A percentile compares a stretch with the other conserved stretches of the same genome.
These are phyloP conservation scores for Blastobotrys persicus DNA, from an alignment of 1,139 yeast species.

Conservation along the genomic window DNA sequence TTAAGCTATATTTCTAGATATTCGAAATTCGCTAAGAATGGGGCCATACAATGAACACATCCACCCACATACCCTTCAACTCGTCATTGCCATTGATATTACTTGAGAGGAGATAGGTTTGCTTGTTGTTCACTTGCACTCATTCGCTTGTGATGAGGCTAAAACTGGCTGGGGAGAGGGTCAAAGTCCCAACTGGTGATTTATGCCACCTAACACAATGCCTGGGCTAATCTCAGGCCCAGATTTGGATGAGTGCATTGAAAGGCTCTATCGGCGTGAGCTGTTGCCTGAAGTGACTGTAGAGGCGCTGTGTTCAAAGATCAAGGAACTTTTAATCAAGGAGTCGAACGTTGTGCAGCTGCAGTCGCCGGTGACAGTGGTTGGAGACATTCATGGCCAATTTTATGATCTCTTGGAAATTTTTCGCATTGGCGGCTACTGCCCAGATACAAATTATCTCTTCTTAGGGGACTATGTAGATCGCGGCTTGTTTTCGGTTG, in stretches of 20 bases:
- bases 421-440: conserved; percentile 86
- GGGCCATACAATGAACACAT: too few relatives aligned
- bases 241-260: conserved; percentile 66
- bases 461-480: conserved; percentile 95
- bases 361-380: conserved; percentile 88
- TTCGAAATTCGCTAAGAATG: too few relatives aligned
- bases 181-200: neutral
- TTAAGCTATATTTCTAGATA: too few relatives aligned
- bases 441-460: conserved; percentile 89
- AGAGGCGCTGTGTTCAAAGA: conserved; percentile 61
- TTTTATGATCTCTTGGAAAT: conserved; percentile 90
- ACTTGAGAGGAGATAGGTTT: neutral
- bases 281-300: conserved; percentile 67
- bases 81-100: too few relatives aligned
- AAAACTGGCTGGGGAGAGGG: too few relatives aligned
- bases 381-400: conserved; percentile 98
- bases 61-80: too few relatives aligned
- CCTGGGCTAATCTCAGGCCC: conserved; percentile 27
- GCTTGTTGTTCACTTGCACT: neutral
- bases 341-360: conserved; percentile 87
- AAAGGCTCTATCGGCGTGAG: conserved; percentile 58
- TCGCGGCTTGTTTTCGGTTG: conserved; percentile 83
- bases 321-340: conserved; percentile 70
- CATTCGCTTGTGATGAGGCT: neutral
- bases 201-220: conserved; percentile 13